These are phyloP conservation scores for Rhododendron henanense DNA, from an alignment of 148 eudicot genomes.

Conservation along the genomic window DNA sequence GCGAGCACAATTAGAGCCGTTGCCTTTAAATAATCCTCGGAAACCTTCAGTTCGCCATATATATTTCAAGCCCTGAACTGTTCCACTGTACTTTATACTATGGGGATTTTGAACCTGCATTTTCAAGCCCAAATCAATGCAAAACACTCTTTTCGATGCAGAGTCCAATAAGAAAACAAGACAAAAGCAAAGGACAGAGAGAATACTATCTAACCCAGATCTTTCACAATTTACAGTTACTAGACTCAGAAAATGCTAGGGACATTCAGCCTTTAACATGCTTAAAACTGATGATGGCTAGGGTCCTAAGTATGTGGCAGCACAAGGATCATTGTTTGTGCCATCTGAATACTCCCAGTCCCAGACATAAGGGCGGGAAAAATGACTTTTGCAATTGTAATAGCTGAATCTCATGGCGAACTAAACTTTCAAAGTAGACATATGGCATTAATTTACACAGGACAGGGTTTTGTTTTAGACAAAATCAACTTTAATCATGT, in stretches of 20 bases:
- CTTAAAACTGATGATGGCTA: not conserved
- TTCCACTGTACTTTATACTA: conserved; percentile 73
- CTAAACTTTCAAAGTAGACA: not conserved
- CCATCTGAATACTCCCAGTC: not conserved
- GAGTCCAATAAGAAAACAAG: not conserved
- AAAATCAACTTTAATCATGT: not conserved
- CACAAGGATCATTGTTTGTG: not conserved
- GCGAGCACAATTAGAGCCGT: conserved; percentile 93
- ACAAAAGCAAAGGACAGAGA: not conserved
- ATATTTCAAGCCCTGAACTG: conserved; percentile 81
- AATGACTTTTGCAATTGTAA: not conserved
- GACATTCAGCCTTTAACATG: not conserved
- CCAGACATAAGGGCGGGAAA: not conserved
- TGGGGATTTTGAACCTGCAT: conserved; percentile 90
- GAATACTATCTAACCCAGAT: not conserved
- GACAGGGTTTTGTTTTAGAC: not conserved
- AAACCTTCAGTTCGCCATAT: conserved; percentile 92
- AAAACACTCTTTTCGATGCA: not conserved
- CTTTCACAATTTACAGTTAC: not conserved
- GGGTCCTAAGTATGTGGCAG: not conserved
- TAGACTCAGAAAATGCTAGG: not conserved
- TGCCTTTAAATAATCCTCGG: conserved; percentile 88
- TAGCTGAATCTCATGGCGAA: not conserved
- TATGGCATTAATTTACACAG: not conserved
- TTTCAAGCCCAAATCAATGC: conserved; percentile 11